phyloP scores from a whole-genome alignment of 805 yeast species.

The Schwanniomyces occidentalis region DNA sequence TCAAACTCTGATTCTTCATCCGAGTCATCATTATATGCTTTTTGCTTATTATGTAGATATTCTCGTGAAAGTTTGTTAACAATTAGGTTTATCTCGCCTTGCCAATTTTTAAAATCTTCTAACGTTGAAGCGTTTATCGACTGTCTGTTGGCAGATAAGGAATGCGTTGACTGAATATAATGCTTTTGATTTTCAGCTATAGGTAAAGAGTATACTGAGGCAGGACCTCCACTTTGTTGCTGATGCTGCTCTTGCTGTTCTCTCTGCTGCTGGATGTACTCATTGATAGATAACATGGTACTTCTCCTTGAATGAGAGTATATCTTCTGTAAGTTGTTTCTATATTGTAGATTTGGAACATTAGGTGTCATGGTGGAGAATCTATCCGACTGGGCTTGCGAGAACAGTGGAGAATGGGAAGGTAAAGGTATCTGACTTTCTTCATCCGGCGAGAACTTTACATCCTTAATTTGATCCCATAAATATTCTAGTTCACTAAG shows the following conservation, averaged over 20 bases:
- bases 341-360: constrained; percentile 27
- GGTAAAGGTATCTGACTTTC: constrained; percentile 26
- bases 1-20: constrained; percentile 5
- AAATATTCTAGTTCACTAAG: constrained; percentile 66
- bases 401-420: constrained; percentile 34
- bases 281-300: constrained; percentile 35
- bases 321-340: constrained; percentile 40
- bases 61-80: constrained; percentile 48
- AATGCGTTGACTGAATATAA: constrained; percentile 9
- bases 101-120: constrained; percentile 54
- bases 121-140: constrained; percentile 6
- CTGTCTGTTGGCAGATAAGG: constrained; percentile 12
- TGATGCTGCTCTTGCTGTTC: constrained; percentile 15
- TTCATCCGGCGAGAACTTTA: constrained; percentile 32
- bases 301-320: constrained; percentile 45
- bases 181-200: constrained; percentile 9
- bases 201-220: constrained; percentile 21
- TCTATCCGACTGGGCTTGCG: constrained; percentile 36
- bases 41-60: constrained; percentile 14
- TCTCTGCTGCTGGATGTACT: constrained; percentile 35
- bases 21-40: constrained; percentile 17
- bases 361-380: constrained; percentile 37
- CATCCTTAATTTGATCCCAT: constrained; percentile 71
- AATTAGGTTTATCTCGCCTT: constrained; percentile 50
- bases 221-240: constrained; percentile 9